These are phyloP conservation scores for Vaccinium darrowii DNA, from an alignment of 148 eudicot genomes.

Conservation along the genomic window DNA sequence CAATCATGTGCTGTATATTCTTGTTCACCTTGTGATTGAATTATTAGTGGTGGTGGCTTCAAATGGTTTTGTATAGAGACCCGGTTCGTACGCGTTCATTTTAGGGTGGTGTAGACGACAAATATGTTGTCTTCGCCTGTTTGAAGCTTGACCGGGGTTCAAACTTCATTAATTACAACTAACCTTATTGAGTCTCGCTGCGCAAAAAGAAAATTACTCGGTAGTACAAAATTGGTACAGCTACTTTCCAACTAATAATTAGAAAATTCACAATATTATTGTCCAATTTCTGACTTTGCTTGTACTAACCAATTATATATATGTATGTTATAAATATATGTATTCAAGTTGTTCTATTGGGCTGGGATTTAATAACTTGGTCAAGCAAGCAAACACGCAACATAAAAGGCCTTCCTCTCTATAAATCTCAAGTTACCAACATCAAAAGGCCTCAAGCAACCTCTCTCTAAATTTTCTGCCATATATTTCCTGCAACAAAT, in stretches of 20 bases:
- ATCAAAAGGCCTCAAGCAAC: conserved; percentile 9
- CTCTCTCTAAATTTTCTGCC: neutral
- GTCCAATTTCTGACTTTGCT: conserved; percentile 8
- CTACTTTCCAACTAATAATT: conserved; percentile 17
- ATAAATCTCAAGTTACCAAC: conserved; percentile 6
- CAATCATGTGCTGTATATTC: neutral
- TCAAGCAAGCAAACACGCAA: neutral
- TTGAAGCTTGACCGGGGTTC: too few species aligned
- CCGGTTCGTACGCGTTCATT: too few species aligned
- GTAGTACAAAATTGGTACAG: conserved; percentile 16
- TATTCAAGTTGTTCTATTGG: neutral
- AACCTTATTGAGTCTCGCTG: too few species aligned
- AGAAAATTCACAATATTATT: neutral
- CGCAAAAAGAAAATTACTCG: too few species aligned
- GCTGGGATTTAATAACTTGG: neutral
- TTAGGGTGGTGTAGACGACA: too few species aligned
- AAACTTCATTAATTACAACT: too few species aligned
- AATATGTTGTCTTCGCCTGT: too few species aligned
- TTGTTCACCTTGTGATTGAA: neutral
- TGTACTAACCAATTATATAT: neutral
- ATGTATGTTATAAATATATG: too few species aligned
- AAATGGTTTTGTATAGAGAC: neutral
- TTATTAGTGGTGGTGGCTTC: neutral
- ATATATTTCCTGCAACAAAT: conserved; percentile 14
- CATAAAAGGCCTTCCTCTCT: conserved; percentile 15